phyloP scores from a whole-genome alignment of 805 yeast species.

The Myxozyma kluyveri region DNA sequence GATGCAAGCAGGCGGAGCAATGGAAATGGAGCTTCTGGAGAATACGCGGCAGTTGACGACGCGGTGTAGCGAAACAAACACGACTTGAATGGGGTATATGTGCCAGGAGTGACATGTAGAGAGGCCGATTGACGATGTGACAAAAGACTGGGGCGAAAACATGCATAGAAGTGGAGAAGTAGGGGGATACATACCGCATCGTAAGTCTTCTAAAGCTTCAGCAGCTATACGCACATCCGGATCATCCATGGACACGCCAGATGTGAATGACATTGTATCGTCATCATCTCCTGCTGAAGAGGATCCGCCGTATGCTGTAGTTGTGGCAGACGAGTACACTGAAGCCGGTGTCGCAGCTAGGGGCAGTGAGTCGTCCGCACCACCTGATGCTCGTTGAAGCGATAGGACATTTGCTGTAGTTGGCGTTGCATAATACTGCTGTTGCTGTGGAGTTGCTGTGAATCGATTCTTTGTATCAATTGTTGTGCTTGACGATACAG shows the following conservation, averaged over 20 bases:
- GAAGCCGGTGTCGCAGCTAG: constrained; percentile 17
- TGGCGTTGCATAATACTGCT: too few species aligned
- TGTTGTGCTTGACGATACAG: neutral
- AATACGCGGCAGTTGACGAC: neutral
- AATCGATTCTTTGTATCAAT: too few species aligned
- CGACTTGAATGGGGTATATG: too few species aligned
- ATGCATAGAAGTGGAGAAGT: neutral
- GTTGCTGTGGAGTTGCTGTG: too few species aligned
- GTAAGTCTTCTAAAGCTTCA: constrained; percentile 34
- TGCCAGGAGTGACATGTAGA: too few species aligned
- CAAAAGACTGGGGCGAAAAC: neutral
- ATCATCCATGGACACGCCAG: constrained; percentile 28
- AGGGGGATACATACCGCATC: constrained; percentile 24
- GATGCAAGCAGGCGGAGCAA: too few species aligned
- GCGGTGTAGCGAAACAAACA: neutral
- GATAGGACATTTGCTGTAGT: too few species aligned
- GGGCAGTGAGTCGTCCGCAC: neutral
- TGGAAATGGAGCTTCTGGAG: too few species aligned
- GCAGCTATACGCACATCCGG: constrained; percentile 35
- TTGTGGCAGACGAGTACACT: constrained; percentile 18
- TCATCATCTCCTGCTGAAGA: constrained; percentile 24
- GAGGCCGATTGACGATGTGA: neutral
- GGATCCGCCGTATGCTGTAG: constrained; percentile 4
- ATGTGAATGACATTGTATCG: constrained; percentile 26
- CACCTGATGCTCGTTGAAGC: too few species aligned